Percentiles rank a stretch among this genome's conserved stretches.
Evolutionary conservation across 2,329 filamentous ascomycete species (phyloP).

Genomic region (Cordyceps cateniannulata): DNA sequence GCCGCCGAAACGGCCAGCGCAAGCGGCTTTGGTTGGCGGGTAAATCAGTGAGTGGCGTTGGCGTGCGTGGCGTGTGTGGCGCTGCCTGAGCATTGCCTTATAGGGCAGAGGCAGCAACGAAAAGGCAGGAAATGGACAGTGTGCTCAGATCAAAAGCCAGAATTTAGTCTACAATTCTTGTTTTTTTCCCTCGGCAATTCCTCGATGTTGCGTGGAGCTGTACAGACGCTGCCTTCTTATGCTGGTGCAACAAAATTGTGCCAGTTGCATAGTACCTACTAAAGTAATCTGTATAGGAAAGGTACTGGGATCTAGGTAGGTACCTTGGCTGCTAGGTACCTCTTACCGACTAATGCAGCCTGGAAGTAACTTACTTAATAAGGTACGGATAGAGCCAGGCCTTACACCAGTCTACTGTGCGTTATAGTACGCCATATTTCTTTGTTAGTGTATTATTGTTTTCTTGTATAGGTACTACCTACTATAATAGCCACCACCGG

Average conservation of each 20-base stretch:
- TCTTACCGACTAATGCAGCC: no score
- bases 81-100: background rate
- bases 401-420: no score
- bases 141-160: background rate
- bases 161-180: background rate
- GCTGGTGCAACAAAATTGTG: background rate
- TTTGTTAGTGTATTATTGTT: no score
- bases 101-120: background rate
- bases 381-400: no score
- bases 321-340: no score
- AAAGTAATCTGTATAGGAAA: no score
- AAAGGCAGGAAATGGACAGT: background rate
- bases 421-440: no score
- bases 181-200: background rate
- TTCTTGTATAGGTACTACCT: no score
- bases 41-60: background rate
- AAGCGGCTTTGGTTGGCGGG: background rate
- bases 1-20: background rate
- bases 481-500: background rate
- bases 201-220: background rate
- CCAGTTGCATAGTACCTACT: background rate
- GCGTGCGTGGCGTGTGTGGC: slow-evolving; percentile 7
- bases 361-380: no score
- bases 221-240: background rate
- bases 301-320: no score